These are phyloP conservation scores for Pneumocystis oryctolagi DNA, from an alignment of 1,139 yeast species.

Conservation along the genomic window DNA sequence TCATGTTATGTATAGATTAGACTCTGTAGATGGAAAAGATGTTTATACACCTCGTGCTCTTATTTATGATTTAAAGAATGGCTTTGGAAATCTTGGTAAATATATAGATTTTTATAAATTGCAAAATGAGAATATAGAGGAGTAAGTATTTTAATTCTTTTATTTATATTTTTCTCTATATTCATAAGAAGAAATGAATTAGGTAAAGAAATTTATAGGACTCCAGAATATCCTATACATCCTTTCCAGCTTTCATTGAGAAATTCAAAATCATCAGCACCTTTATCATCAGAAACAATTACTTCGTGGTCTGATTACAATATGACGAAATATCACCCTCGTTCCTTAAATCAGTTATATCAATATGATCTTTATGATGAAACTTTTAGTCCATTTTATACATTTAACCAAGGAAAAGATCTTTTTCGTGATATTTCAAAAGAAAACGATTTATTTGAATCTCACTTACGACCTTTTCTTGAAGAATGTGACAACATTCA, in stretches of 20 bases:
- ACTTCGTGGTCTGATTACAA: constrained; percentile 73
- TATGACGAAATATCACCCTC: constrained; percentile 52
- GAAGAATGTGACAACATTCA: constrained; percentile 64
- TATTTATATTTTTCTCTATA: not conserved
- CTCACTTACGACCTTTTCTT: constrained; percentile 43
- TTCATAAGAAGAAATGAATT: constrained; percentile 15
- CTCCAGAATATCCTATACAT: constrained; percentile 33
- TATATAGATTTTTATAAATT: constrained; percentile 18
- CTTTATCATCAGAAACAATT: constrained; percentile 32
- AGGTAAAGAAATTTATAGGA: constrained; percentile 28
- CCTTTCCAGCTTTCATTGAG: constrained; percentile 40
- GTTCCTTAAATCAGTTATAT: constrained; percentile 31
- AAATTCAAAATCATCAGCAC: constrained; percentile 13
- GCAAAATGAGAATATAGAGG: constrained; percentile 1
- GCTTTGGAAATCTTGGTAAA: constrained; percentile 23
- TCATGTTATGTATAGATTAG: constrained; percentile 32
- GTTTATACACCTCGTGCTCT: constrained; percentile 67
- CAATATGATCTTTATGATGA: constrained; percentile 3
- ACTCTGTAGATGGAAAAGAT: constrained; percentile 28
- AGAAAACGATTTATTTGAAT: constrained; percentile 37
- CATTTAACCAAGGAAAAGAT: constrained; percentile 4
- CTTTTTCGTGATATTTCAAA: constrained; percentile 25
- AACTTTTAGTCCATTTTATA: constrained; percentile 1
- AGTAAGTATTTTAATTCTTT: not conserved
- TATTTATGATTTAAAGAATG: constrained; percentile 49